Evolutionary conservation across 345 rosid species (phyloP).

Genomic region (Cardamine chenopodiifolia): DNA sequence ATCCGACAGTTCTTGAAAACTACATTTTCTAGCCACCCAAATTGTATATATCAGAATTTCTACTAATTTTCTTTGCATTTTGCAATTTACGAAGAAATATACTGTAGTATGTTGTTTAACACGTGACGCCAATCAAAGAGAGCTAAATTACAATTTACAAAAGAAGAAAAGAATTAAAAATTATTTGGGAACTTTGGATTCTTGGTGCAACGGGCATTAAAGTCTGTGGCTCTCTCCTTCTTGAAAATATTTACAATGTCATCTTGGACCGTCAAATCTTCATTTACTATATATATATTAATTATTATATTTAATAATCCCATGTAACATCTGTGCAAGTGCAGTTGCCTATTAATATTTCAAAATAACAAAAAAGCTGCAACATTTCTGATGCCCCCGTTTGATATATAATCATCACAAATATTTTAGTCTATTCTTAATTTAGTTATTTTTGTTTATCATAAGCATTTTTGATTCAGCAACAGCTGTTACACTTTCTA

Average conservation of each 20-base stretch:
- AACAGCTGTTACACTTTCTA: constrained; percentile 27
- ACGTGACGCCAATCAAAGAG: constrained; percentile 49
- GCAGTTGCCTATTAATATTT: constrained; percentile 27
- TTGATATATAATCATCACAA: constrained; percentile 26
- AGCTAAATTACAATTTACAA: constrained; percentile 10
- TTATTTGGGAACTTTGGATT: constrained; percentile 55
- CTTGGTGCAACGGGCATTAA: constrained; percentile 45
- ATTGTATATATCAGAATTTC: not conserved
- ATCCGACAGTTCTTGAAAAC: constrained; percentile 8
- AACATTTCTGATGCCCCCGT: constrained; percentile 32
- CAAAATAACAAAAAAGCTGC: constrained; percentile 37
- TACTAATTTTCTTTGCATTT: not conserved
- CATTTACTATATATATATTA: constrained; percentile 29
- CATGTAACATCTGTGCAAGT: constrained; percentile 38
- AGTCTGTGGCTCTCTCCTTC: constrained; percentile 42
- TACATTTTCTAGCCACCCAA: constrained; percentile 34
- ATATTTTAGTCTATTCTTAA: constrained; percentile 27
- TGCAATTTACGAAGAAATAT: constrained; percentile 16
- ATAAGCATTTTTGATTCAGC: constrained; percentile 18
- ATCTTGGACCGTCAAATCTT: constrained; percentile 41
- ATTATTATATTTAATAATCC: constrained; percentile 24
- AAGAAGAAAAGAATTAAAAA: not conserved
- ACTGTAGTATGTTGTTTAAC: constrained; percentile 1
- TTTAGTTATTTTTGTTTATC: constrained; percentile 29
- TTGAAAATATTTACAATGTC: constrained; percentile 35